Percentiles rank a stretch among this genome's conserved stretches.
These are phyloP conservation scores for Moesziomyces sp. DNA, from an alignment of 1,284 basidiomycete genomes.

Conservation along the genomic window DNA sequence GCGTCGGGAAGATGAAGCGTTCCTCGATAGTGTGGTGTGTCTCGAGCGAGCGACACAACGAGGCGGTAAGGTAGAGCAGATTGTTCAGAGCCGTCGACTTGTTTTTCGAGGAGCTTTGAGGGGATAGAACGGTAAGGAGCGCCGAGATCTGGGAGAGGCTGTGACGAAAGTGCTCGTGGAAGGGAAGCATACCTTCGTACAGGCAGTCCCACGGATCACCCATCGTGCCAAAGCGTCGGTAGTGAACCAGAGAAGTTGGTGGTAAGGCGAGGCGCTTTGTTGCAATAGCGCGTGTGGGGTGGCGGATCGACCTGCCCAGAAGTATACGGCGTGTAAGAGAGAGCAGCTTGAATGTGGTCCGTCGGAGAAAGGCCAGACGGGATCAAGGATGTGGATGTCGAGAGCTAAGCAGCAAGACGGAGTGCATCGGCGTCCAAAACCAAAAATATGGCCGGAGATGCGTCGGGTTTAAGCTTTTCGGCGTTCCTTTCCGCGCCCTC, in stretches of 20 bases:
- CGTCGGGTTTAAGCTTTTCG: slow-evolving; percentile 6
- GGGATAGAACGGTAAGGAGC: slow-evolving; percentile 18
- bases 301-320: too few species aligned
- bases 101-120: slow-evolving; percentile 11
- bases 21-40: slow-evolving; percentile 63
- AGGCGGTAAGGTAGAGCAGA: slow-evolving; percentile 24
- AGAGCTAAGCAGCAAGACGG: too few species aligned
- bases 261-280: neutral
- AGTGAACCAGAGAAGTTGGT: neutral
- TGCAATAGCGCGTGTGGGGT: too few species aligned
- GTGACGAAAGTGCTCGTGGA: slow-evolving; percentile 51
- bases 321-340: too few species aligned
- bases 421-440: too few species aligned
- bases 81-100: slow-evolving; percentile 19
- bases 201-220: slow-evolving; percentile 47
- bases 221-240: slow-evolving; percentile 4
- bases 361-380: too few species aligned
- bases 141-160: slow-evolving; percentile 27
- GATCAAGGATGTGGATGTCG: too few species aligned
- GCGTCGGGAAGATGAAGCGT: slow-evolving; percentile 55
- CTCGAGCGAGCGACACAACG: slow-evolving; percentile 43
- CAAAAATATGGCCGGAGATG: too few species aligned
- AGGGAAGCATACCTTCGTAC: slow-evolving; percentile 52
- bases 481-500: too few species aligned
- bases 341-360: too few species aligned